Conservation (phyloP, 352 stramenopile species). For the Pythium volutum region DNA sequence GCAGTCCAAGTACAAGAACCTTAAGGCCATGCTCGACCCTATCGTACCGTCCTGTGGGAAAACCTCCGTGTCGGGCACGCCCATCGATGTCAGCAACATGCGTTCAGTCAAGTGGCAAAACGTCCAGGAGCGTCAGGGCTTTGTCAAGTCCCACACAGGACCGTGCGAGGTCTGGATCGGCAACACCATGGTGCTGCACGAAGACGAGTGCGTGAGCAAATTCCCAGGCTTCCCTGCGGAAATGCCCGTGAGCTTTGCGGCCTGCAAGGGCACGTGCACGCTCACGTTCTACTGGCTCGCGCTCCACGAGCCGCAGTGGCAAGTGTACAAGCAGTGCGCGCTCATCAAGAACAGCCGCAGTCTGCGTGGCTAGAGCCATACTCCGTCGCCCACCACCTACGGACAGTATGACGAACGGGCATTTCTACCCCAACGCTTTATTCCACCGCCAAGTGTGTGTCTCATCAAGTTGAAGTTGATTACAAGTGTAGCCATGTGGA, state of each 20-base stretch:
- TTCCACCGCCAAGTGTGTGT: too few relatives aligned
- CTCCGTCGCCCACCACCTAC: neutral
- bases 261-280: slow-evolving; percentile 32
- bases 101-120: slow-evolving; percentile 35
- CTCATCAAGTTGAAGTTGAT: neutral
- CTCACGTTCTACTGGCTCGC: slow-evolving; percentile 41
- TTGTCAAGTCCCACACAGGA: slow-evolving; percentile 32
- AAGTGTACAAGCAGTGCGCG: slow-evolving; percentile 30
- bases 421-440: too few relatives aligned
- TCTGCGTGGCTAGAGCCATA: neutral
- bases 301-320: slow-evolving; percentile 28
- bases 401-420: too few relatives aligned
- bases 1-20: slow-evolving; percentile 14
- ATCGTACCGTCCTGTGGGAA: slow-evolving; percentile 23
- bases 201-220: slow-evolving; percentile 35
- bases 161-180: slow-evolving; percentile 28
- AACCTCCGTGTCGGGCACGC: slow-evolving; percentile 16
- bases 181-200: slow-evolving; percentile 21
- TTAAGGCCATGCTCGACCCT: slow-evolving; percentile 26
- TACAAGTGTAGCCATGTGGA: neutral
- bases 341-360: slow-evolving; percentile 20
- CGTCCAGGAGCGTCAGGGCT: slow-evolving; percentile 40
- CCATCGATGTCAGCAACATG: slow-evolving; percentile 19
- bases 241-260: slow-evolving; percentile 44
- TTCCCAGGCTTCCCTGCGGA: slow-evolving; percentile 33